Evolutionary conservation across 2,329 filamentous ascomycete species (phyloP), one percentile per base, ranked within the genome.

Genomic region (Aureobasidium leucospermi): DNA sequence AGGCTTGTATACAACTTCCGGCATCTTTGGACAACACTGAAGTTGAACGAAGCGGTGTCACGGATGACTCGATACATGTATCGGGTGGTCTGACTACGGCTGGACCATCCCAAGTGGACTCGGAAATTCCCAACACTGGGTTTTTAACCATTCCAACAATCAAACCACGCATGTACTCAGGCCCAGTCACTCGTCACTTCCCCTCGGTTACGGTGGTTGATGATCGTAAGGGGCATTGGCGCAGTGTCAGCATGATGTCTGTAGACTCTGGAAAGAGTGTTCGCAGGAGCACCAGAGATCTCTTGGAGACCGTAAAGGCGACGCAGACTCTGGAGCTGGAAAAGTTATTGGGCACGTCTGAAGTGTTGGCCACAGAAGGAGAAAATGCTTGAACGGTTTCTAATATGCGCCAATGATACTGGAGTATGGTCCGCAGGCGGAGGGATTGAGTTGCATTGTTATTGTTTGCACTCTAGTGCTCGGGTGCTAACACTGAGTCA

Each of bases 121-220:
- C 29, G 3, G 19, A 34, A 11, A 39, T 29, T 13, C n/a, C 42
- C 10, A 19, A 16, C 19, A 15, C 13, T 8, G 23, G 9, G 7
- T 15, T 38, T 6, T 36, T 45, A 32, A 19, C 41, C 10, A 29
- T 45, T 13, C 43, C 59, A n/a, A 8, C 51, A 10, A n/a, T 2
- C 36, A 46, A 45, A 19, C 10, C 19, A 29, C 29, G 32, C 23
- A 10, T 19, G 10, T 42, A 19, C 15, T 51, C 38, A 6, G 32
- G 47, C 13, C 36, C 59, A 31, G 36, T 58, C 8, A 61, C 66
- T 28, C 61, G 65, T 2, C 65, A 63, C 2, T 71, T 66, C 47
- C 68, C 68, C 11, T 70, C 67, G 15, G 68, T 68, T 9, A 71
- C 68, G 1, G 68, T 71, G 1, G 58, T 70, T 7, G 69, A 71